Base-by-base conservation (phyloP, 305 asterid species). In the Caryopteris hybrid region DNA sequence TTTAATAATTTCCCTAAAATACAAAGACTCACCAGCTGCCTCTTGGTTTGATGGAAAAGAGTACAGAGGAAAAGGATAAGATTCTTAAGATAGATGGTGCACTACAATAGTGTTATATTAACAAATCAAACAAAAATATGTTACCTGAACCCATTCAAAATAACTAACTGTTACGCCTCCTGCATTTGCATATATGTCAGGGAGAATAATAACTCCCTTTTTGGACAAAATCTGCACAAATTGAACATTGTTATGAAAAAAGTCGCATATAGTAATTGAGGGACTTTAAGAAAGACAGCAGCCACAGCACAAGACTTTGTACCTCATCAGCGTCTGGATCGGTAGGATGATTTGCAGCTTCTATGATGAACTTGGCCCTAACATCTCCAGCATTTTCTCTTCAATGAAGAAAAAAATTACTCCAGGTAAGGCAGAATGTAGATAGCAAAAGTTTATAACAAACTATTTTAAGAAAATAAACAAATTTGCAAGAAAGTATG, bases 81-180 rank as follows among this genome's bases (percentile, higher is more conserved):
- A 61, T 50, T 34, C 18, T 18, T 22, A 16, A 25, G 36, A 43
- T 17, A 46, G 41, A 66, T 5, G 38, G 14, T 8, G 38, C 63
- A 21, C 14, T 65, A 12, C 21, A 34, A 21, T 42, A 58, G 22
- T 9, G 25, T 11, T 25, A 41, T 29, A 10, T 41, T 42, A 23
- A 53, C 36, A 70, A 51, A 69, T 41, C 11, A 27, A 42, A 42
- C 2, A 14, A 23, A 68, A 63, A 51, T 47, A 57, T 22, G 31
- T 60, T 83, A 92, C 96, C 98, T 92, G 99, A 70, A 93, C 99
- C 97, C 99, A 93, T 79, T 91, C 99, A 27, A 93, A 93, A 59
- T 93, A 93, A 73, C 99, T 93, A 66, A 88, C 99, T 20, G 99
- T 93, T 61, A 94, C 99, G 41, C 99, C 99, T 77, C 97, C 99